Conservation (phyloP, 2,329 filamentous ascomycete genomes). For the Cordyceps cicadae region DNA sequence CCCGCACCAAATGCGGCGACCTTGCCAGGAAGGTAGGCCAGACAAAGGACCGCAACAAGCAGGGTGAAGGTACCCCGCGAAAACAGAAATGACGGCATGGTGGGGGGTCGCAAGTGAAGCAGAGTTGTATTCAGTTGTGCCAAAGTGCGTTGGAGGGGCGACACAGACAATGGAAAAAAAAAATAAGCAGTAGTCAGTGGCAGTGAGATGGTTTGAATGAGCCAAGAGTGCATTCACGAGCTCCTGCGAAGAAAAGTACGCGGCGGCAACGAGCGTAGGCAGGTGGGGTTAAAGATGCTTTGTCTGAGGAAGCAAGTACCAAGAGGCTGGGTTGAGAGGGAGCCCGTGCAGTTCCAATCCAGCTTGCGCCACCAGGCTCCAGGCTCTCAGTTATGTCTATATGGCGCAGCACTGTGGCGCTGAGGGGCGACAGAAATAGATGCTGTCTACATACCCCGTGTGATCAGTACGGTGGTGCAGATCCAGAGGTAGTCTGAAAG, state of each 20-base stretch:
- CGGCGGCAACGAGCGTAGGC: neutral
- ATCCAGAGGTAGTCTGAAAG: no score
- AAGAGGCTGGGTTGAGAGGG: constrained; percentile 2
- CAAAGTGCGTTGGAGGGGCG: neutral
- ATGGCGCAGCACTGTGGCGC: neutral
- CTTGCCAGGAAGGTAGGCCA: constrained; percentile 49
- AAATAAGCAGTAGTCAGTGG: neutral
- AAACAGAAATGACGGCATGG: constrained; percentile 40
- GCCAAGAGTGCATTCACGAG: neutral
- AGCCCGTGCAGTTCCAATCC: neutral
- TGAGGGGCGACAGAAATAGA: neutral
- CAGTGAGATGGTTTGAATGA: neutral
- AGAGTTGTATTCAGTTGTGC: neutral
- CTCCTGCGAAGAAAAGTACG: neutral
- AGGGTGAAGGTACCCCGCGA: constrained; percentile 45
- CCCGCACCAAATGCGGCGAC: constrained; percentile 59
- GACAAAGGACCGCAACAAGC: constrained; percentile 38
- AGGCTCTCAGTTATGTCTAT: neutral
- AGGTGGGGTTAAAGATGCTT: constrained; percentile 4
- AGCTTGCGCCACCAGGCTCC: neutral
- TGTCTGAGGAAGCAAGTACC: neutral
- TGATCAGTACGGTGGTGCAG: no score
- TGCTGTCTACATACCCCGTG: neutral
- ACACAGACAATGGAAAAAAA: neutral
- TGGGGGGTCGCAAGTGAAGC: neutral